Evolutionary conservation across 2,329 filamentous ascomycete species (phyloP).

Genomic region (Verticillium isaacii): DNA sequence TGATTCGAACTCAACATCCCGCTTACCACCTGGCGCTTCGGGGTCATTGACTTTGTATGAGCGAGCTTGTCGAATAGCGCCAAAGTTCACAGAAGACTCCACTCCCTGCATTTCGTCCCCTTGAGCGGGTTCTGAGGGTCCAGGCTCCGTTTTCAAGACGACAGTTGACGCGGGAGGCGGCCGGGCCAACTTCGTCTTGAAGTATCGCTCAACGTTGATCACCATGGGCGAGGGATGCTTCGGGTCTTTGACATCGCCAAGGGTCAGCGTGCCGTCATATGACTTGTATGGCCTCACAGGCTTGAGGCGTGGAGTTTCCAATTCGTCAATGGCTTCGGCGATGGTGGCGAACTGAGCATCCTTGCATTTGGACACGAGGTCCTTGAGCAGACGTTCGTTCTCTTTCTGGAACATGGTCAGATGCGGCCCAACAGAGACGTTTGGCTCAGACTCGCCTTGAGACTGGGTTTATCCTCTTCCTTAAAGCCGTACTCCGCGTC

Average conservation of each 20-base stretch:
- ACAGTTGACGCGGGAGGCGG: constrained; percentile 75
- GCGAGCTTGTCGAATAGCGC: constrained; percentile 70
- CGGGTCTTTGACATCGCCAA: constrained; percentile 61
- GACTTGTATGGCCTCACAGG: constrained; percentile 67
- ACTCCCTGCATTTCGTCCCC: constrained; percentile 44
- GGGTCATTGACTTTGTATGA: constrained; percentile 78
- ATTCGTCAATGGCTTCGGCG: constrained; percentile 75
- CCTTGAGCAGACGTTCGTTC: constrained; percentile 67
- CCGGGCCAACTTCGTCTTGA: constrained; percentile 73
- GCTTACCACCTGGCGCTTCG: constrained; percentile 69
- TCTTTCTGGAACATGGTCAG: constrained; percentile 36
- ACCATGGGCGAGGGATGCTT: constrained; percentile 69
- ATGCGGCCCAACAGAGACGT: not conserved
- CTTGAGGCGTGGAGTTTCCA: constrained; percentile 75
- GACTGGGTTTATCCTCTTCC: constrained; percentile 74
- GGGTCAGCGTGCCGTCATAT: constrained; percentile 73
- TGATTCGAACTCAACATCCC: constrained; percentile 74
- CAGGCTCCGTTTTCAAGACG: constrained; percentile 50
- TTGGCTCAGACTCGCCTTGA: constrained; percentile 51
- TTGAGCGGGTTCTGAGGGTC: constrained; percentile 43
- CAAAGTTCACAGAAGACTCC: constrained; percentile 45
- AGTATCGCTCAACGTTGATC: constrained; percentile 88
- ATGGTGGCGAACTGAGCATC: constrained; percentile 77
- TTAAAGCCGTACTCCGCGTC: constrained; percentile 85
- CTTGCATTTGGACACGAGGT: constrained; percentile 61